Conservation (phyloP, 2,329 filamentous ascomycete species). For the Fusarium lateritium region DNA sequence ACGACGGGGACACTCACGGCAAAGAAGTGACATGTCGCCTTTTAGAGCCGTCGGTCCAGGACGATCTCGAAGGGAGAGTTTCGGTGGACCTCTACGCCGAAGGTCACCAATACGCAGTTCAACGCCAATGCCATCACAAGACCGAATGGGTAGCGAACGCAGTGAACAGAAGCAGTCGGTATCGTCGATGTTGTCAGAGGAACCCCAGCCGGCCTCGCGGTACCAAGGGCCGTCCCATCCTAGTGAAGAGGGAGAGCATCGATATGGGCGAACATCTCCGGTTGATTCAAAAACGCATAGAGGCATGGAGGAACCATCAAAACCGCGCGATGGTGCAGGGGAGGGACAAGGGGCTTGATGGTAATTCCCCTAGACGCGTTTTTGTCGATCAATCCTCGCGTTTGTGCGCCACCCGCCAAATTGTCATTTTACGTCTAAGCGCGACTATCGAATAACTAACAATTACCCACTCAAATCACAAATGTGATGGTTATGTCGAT, state of each 20-base stretch:
- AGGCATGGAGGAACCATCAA: constrained; percentile 29
- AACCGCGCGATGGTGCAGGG: constrained; percentile 36
- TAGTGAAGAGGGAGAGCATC: constrained; percentile 33
- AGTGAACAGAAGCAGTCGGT: constrained; percentile 55
- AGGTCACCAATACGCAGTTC: constrained; percentile 47
- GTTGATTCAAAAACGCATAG: constrained; percentile 29
- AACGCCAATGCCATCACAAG: constrained; percentile 43
- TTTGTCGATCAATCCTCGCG: constrained; percentile 31
- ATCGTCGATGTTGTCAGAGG: constrained; percentile 53
- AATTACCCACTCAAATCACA: constrained; percentile 17
- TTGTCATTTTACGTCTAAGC: constrained; percentile 6
- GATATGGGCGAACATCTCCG: constrained; percentile 33
- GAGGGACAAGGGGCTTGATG: constrained; percentile 32
- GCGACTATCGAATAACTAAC: constrained; percentile 13
- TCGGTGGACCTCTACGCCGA: constrained; percentile 46
- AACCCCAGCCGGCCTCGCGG: constrained; percentile 33
- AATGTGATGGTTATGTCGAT: neutral
- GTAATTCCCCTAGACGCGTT: constrained; percentile 33
- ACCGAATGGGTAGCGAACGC: constrained; percentile 45
- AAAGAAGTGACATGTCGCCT: constrained; percentile 57
- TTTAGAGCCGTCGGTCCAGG: constrained; percentile 50
- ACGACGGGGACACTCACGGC: constrained; percentile 54
- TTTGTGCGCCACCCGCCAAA: constrained; percentile 37
- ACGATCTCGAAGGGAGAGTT: constrained; percentile 47
- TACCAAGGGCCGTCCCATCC: constrained; percentile 28